phyloP scores from a whole-genome alignment of 768 basidiomycete species.

The Leucocoprinus sp. region DNA sequence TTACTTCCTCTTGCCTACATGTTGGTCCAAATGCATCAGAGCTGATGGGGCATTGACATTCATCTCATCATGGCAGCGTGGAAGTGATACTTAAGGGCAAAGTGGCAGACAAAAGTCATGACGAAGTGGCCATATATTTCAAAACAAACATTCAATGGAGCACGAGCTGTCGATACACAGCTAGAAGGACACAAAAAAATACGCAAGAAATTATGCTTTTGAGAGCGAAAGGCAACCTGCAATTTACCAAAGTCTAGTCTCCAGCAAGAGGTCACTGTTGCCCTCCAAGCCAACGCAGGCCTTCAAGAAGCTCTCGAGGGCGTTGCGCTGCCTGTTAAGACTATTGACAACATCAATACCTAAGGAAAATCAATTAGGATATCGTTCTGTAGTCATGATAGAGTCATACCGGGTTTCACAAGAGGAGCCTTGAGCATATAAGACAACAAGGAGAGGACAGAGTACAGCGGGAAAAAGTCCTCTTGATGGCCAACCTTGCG shows the following conservation, averaged over 20 bases:
- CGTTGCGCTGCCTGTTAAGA: slow-evolving; percentile 89
- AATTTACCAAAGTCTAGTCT: slow-evolving; percentile 81
- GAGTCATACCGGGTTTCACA: slow-evolving; percentile 71
- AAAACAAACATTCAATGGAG: too few species aligned
- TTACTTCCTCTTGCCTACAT: too few species aligned
- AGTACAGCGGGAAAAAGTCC: slow-evolving; percentile 81
- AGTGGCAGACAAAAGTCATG: neutral
- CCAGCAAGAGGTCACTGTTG: slow-evolving; percentile 75
- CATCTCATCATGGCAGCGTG: too few species aligned
- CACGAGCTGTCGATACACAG: too few species aligned
- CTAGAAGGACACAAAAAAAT: too few species aligned
- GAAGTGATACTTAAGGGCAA: too few species aligned
- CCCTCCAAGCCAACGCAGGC: slow-evolving; percentile 86
- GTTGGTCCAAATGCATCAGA: too few species aligned
- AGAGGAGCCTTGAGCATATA: slow-evolving; percentile 99
- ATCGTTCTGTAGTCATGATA: neutral
- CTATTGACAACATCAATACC: slow-evolving; percentile 93
- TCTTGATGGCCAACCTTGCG: slow-evolving; percentile 43
- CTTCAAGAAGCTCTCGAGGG: slow-evolving; percentile 89
- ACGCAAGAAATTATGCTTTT: too few species aligned
- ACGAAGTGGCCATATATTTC: too few species aligned
- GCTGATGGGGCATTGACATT: too few species aligned
- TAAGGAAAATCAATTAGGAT: slow-evolving; percentile 10
- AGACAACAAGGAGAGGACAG: slow-evolving; percentile 84
- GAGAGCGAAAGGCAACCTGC: neutral